Percentiles rank a stretch among this genome's conserved stretches.
phyloP scores from a whole-genome alignment of 2,329 filamentous ascomycete species.

The Fonsecaea monophora region DNA sequence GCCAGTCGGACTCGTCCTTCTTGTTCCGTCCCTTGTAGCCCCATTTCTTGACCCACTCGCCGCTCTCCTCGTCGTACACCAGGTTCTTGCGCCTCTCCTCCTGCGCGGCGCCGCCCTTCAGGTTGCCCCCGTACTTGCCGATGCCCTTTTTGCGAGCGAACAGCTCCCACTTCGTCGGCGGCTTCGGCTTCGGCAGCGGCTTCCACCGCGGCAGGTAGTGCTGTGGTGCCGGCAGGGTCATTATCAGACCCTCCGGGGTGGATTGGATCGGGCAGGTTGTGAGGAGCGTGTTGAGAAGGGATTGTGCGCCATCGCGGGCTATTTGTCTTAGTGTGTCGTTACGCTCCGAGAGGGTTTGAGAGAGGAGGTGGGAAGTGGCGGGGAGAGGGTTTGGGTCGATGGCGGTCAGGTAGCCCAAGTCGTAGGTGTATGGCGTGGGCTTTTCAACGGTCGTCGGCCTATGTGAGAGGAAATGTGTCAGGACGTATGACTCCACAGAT shows the following conservation, averaged over 20 bases:
- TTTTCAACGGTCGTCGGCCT: conserved; percentile 67
- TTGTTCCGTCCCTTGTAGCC: conserved; percentile 92
- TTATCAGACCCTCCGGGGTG: conserved; percentile 72
- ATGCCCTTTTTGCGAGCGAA: conserved; percentile 98
- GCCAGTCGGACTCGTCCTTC: conserved; percentile 80
- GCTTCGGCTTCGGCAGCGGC: conserved; percentile 79
- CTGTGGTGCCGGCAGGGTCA: conserved; percentile 70
- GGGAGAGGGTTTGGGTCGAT: conserved; percentile 84
- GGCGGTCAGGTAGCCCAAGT: conserved; percentile 84
- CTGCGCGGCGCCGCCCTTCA: conserved; percentile 66
- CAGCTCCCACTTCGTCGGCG: conserved; percentile 91
- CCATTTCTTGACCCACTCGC: conserved; percentile 93
- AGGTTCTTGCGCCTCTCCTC: conserved; percentile 68
- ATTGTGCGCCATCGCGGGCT: conserved; percentile 89
- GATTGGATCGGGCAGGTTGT: conserved; percentile 82
- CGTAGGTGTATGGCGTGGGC: conserved; percentile 89
- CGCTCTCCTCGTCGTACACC: conserved; percentile 80
- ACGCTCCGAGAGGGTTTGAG: conserved; percentile 49
- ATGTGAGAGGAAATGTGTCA: not conserved
- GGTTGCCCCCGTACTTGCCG: conserved; percentile 71
- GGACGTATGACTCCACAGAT: not conserved
- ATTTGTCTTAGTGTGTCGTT: conserved; percentile 74
- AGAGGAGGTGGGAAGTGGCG: conserved; percentile 54
- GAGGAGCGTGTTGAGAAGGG: conserved; percentile 91
- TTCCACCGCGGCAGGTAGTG: conserved; percentile 82